phyloP scores from a whole-genome alignment of 2,329 filamentous ascomycete species.

The Epichloe sibirici region DNA sequence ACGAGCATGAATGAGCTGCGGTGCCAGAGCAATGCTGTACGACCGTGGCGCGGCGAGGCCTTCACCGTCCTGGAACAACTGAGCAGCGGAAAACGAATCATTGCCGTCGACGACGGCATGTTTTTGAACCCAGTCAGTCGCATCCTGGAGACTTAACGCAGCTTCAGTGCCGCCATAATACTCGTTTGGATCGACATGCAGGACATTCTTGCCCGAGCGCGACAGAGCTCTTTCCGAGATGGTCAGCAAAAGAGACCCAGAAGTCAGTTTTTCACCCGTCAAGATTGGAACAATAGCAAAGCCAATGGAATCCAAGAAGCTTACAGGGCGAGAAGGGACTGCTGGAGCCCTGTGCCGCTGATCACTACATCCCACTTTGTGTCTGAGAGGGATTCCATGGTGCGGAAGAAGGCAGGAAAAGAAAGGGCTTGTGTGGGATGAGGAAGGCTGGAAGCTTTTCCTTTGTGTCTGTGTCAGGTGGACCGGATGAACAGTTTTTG shows the following conservation, averaged over 20 bases:
- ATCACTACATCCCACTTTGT: conserved; percentile 71
- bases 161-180: conserved; percentile 85
- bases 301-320: conserved; percentile 23
- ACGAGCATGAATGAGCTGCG: conserved; percentile 75
- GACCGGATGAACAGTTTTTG: conserved; percentile 9
- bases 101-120: conserved; percentile 16
- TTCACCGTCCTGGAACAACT: conserved; percentile 25
- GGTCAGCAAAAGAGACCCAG: conserved; percentile 21
- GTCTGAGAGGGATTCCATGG: conserved; percentile 64
- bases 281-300: background rate
- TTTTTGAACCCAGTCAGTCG: conserved; percentile 55
- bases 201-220: conserved; percentile 78
- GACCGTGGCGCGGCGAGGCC: conserved; percentile 51
- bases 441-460: conserved; percentile 8
- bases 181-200: conserved; percentile 77
- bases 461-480: conserved; percentile 1
- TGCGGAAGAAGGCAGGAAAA: conserved; percentile 10
- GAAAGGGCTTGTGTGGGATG: conserved; percentile 6
- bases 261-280: conserved; percentile 9
- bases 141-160: conserved; percentile 73
- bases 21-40: conserved; percentile 74
- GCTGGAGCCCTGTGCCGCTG: conserved; percentile 63
- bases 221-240: conserved; percentile 64
- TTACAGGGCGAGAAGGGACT: conserved; percentile 72
- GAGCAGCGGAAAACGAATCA: conserved; percentile 16